Conservation (phyloP, 2,329 filamentous ascomycete species). For the Amesomyces nigricolor region DNA sequence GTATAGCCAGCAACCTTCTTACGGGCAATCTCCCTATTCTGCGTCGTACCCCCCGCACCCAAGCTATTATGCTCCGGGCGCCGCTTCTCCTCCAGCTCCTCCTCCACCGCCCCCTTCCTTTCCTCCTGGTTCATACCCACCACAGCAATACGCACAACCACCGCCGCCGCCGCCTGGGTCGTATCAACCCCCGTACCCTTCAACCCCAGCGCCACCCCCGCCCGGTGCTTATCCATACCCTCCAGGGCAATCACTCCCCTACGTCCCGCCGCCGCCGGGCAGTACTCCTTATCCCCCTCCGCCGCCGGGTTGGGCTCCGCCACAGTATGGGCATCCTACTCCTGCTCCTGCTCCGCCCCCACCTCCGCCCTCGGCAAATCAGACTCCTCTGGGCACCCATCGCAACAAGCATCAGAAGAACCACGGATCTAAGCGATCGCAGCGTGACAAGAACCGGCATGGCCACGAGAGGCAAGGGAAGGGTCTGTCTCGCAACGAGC, state of each 20-base stretch:
- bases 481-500: constrained; percentile 12
- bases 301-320: constrained; percentile 20
- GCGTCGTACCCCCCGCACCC: constrained; percentile 21
- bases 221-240: constrained; percentile 20
- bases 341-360: constrained; percentile 15
- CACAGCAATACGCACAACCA: constrained; percentile 17
- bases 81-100: constrained; percentile 13
- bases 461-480: constrained; percentile 16
- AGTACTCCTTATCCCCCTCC: constrained; percentile 20
- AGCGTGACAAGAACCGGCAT: constrained; percentile 16
- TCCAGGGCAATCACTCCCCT: constrained; percentile 17
- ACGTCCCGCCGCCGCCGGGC: constrained; percentile 17
- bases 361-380: constrained; percentile 12
- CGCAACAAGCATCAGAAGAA: constrained; percentile 19
- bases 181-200: constrained; percentile 7
- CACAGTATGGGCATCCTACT: constrained; percentile 5
- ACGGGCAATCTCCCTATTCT: constrained; percentile 24
- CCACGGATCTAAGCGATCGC: constrained; percentile 17
- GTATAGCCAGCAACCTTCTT: constrained; percentile 22
- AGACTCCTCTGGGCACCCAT: constrained; percentile 9
- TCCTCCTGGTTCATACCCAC: constrained; percentile 20
- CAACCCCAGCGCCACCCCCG: constrained; percentile 19
- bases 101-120: constrained; percentile 16
- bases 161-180: constrained; percentile 18
- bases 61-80: constrained; percentile 22